These are phyloP conservation scores for Trichoderma koningii DNA, from an alignment of 2,329 filamentous ascomycete genomes.

Conservation along the genomic window DNA sequence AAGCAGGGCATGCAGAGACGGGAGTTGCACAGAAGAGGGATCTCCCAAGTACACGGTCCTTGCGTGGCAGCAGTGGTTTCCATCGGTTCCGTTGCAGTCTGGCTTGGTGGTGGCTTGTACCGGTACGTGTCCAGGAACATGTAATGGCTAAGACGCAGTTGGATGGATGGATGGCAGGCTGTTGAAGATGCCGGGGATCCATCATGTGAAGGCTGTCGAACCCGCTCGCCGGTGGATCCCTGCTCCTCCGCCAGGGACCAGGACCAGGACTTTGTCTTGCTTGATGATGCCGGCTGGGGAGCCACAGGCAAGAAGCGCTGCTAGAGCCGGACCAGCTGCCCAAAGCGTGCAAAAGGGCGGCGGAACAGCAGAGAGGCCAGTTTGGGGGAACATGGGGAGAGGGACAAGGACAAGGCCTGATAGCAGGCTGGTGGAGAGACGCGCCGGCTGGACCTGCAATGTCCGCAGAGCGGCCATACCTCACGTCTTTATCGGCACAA, in stretches of 20 bases:
- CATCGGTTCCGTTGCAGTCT: too few species aligned
- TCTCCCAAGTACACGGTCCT: too few species aligned
- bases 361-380: background rate
- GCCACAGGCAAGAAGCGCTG: constrained; percentile 4
- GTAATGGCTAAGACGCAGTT: background rate
- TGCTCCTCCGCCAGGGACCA: constrained; percentile 8
- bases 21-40: background rate
- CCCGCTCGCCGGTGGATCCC: constrained; percentile 14
- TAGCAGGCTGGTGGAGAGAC: constrained; percentile 9
- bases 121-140: background rate
- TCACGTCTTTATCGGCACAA: background rate
- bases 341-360: constrained; percentile 22
- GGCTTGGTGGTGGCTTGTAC: background rate
- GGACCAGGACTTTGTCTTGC: background rate
- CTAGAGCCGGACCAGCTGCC: constrained; percentile 27
- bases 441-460: constrained; percentile 16
- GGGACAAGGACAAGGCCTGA: background rate
- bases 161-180: background rate
- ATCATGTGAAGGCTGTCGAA: constrained; percentile 13
- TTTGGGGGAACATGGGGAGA: constrained; percentile 21
- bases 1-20: constrained; percentile 1
- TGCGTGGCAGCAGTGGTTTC: too few species aligned
- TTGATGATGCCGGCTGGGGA: constrained; percentile 17
- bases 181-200: constrained; percentile 16
- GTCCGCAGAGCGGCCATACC: background rate